Conservation (phyloP, 1,284 basidiomycete species). For the Microbotryum intermedium region DNA sequence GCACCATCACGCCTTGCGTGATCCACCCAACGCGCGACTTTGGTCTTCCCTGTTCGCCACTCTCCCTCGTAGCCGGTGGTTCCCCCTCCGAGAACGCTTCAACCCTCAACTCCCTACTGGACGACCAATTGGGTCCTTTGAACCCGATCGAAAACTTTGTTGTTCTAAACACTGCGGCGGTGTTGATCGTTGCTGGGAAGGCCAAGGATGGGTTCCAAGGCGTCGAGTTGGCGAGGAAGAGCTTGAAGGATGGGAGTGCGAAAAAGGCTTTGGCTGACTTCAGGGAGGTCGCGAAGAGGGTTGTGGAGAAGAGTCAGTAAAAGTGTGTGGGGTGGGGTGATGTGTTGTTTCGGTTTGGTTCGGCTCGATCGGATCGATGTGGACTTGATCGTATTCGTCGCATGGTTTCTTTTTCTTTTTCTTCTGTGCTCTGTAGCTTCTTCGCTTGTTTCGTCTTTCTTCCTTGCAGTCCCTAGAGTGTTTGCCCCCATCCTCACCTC, state of each 20-base stretch:
- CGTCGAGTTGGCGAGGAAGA: conserved; percentile 60
- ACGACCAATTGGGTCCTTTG: conserved; percentile 33
- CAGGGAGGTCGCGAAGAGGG: conserved; percentile 34
- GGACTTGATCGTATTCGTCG: too few species aligned
- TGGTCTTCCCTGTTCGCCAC: conserved; percentile 60
- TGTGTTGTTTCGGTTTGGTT: too few species aligned
- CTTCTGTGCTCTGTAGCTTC: too few species aligned
- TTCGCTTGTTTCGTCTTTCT: too few species aligned
- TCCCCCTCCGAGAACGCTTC: conserved; percentile 64
- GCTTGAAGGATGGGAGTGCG: conserved; percentile 62
- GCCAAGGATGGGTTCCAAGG: conserved; percentile 64
- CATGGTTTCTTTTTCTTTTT: too few species aligned
- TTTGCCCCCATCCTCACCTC: too few species aligned
- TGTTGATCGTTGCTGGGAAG: conserved; percentile 68
- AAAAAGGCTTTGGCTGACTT: conserved; percentile 60
- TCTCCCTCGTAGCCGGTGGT: conserved; percentile 61
- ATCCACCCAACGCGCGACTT: conserved; percentile 51
- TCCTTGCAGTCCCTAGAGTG: too few species aligned
- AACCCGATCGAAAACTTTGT: conserved; percentile 64
- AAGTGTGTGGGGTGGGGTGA: too few species aligned
- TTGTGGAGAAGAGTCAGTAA: too few species aligned
- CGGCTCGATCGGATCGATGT: too few species aligned
- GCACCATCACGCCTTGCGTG: conserved; percentile 39
- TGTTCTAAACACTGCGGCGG: conserved; percentile 70
- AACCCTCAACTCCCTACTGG: conserved; percentile 55